Conservation (phyloP, 1,284 basidiomycete species). For the Malassezia brasiliensis region DNA sequence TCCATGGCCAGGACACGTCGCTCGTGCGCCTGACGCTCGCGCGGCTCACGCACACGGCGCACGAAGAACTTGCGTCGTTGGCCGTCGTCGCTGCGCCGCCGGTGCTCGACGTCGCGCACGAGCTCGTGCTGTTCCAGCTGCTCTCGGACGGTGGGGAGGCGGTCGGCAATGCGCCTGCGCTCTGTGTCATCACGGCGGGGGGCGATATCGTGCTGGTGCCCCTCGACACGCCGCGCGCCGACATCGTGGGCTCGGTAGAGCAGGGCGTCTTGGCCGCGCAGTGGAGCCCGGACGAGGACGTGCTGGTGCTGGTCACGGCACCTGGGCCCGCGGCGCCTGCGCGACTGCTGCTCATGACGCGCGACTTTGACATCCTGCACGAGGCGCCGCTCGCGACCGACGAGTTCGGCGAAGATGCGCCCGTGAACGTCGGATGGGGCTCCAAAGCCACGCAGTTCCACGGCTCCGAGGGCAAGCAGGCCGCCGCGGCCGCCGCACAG, state of each 20-base stretch:
- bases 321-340: slow-evolving; percentile 41
- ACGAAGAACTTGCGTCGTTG: slow-evolving; percentile 9
- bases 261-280: slow-evolving; percentile 68
- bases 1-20: not conserved
- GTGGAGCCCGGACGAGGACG: slow-evolving; percentile 84
- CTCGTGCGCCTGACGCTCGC: slow-evolving; percentile 8
- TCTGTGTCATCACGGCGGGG: slow-evolving; percentile 34
- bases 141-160: slow-evolving; percentile 37
- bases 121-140: slow-evolving; percentile 29
- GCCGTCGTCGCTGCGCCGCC: slow-evolving; percentile 2
- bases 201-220: slow-evolving; percentile 39
- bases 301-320: slow-evolving; percentile 57
- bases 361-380: slow-evolving; percentile 74
- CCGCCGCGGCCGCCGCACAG: slow-evolving; percentile 57
- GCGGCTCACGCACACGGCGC: not conserved
- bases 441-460: slow-evolving; percentile 96
- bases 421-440: slow-evolving; percentile 95
- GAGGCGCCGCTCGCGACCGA: slow-evolving; percentile 64
- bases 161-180: slow-evolving; percentile 26
- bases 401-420: slow-evolving; percentile 80
- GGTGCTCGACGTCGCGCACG: not conserved
- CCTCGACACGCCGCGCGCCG: slow-evolving; percentile 16
- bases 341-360: slow-evolving; percentile 78
- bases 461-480: slow-evolving; percentile 82
- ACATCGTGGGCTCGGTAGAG: slow-evolving; percentile 63